These are phyloP conservation scores for Phytopythium kandeliae DNA, from an alignment of 352 stramenopile species.

Conservation along the genomic window DNA sequence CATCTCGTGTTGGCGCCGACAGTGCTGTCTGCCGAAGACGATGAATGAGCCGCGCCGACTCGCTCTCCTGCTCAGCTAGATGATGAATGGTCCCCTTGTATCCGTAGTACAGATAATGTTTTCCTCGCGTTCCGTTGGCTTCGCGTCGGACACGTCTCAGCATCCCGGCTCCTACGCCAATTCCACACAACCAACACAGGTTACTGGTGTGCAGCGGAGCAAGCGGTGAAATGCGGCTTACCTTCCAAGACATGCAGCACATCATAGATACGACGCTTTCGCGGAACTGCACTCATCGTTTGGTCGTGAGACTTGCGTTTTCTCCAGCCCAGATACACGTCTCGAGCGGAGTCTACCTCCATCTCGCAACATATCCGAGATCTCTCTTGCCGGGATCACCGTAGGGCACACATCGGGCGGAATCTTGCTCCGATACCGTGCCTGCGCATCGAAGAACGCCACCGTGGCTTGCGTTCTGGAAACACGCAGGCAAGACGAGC, in stretches of 20 bases:
- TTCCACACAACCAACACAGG: not conserved
- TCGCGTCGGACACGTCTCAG: constrained; percentile 46
- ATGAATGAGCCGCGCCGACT: constrained; percentile 12
- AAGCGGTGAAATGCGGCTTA: constrained; percentile 5
- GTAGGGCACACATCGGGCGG: constrained; percentile 27
- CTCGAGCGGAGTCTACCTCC: not conserved
- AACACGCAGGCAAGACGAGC: too few relatives aligned
- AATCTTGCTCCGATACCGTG: constrained; percentile 20
- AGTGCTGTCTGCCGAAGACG: constrained; percentile 2
- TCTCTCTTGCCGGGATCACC: constrained; percentile 43
- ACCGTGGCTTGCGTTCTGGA: constrained; percentile 12
- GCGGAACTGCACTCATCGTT: constrained; percentile 24
- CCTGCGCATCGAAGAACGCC: constrained; percentile 64
- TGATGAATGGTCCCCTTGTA: constrained; percentile 29
- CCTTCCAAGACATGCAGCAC: constrained; percentile 77
- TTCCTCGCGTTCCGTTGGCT: constrained; percentile 8
- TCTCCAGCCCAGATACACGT: not conserved
- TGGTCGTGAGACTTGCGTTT: not conserved
- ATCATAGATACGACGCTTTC: constrained; percentile 72
- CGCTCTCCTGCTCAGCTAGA: constrained; percentile 26
- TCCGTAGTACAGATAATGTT: constrained; percentile 57
- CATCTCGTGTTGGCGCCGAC: constrained; percentile 9
- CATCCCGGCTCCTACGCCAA: constrained; percentile 43
- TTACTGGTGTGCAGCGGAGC: not conserved
- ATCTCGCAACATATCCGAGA: constrained; percentile 65